Evolutionary conservation across 768 basidiomycete species (phyloP), one percentile per base, ranked within the genome.

Genomic region (Antrodiella citrinella): DNA sequence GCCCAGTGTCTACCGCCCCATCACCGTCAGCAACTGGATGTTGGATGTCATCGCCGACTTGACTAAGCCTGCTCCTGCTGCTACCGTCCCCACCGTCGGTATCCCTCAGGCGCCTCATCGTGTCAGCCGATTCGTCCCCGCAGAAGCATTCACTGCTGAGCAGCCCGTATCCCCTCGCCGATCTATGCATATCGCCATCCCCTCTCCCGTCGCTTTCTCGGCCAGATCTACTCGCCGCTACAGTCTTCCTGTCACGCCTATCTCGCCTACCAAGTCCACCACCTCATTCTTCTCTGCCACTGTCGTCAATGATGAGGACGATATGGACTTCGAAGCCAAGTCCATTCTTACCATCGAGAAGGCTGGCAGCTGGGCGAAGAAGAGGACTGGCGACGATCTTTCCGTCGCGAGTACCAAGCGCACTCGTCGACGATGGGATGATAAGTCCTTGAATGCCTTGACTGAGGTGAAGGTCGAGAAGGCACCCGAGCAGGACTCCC

Each of bases 11-110:
- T 68, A 79, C 24, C 77, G 82, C 4, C 81, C 80, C 1, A 60
- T 81, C 40, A 80, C 84, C 0, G 68, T 84, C 20, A 81, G 82
- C n/a, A 80, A 79, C 55, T 91, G 89, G 89, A 89, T 90, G 88
- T 77, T 88, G 51, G 86, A 91, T 30, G 87, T 75, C 50, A 74
- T 91, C 26, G 74, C 79, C 0, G 86, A 86, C 44, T 66, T 89
- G 18, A 81, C 82, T 0, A 67, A 65, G 47, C 58, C 65, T 3
- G 51, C 54, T 25, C 50, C 57, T 2, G 51, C 47, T 23, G 59
- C 56, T 9, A 59, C 63, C 3, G 54, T 59, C 4, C 59, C 68
- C 2, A 57, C 62, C 15, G 21, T 61, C 5, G 63, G 62, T 10
- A 56, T 62, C 18, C 51, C 51, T 23, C 61, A 61, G 22, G 60